phyloP scores from a whole-genome alignment of 2,329 filamentous ascomycete genomes.

The Ceratocystis albifundus region DNA sequence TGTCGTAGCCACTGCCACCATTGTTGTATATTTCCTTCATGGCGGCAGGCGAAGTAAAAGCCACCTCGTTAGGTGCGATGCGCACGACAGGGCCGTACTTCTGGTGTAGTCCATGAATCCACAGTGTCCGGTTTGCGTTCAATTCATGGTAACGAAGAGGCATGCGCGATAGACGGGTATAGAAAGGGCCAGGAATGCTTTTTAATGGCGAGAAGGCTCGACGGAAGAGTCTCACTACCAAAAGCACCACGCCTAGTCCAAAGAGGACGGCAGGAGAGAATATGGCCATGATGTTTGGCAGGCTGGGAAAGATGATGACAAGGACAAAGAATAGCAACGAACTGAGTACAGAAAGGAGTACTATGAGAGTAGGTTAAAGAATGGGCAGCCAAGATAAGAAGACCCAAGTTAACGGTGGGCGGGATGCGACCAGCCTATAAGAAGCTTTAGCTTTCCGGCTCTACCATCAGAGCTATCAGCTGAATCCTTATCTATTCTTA shows the following conservation, averaged over 20 bases:
- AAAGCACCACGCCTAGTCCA: constrained; percentile 26
- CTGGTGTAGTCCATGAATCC: constrained; percentile 46
- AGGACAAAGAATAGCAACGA: background rate
- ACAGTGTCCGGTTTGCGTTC: constrained; percentile 40
- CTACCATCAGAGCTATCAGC: constrained; percentile 8
- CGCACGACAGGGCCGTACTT: constrained; percentile 48
- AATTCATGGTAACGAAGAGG: constrained; percentile 47
- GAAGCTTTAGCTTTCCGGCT: background rate
- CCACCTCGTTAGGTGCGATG: constrained; percentile 47
- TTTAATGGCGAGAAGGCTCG: constrained; percentile 30
- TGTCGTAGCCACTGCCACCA: constrained; percentile 52
- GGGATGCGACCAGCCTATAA: background rate
- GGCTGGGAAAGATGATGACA: background rate
- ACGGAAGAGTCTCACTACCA: constrained; percentile 26
- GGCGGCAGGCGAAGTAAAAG: constrained; percentile 44
- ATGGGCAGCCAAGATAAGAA: background rate
- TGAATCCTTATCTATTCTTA: background rate
- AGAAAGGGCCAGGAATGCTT: constrained; percentile 39
- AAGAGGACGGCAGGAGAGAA: constrained; percentile 28
- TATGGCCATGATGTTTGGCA: constrained; percentile 21
- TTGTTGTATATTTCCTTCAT: constrained; percentile 53
- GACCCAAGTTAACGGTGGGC: background rate
- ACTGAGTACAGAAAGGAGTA: background rate
- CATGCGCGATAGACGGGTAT: constrained; percentile 40
- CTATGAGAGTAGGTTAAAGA: constrained; percentile 3